These are phyloP conservation scores for Fimicolochytrium jonesii DNA, from an alignment of 192 early-diverging fungal species.

Conservation along the genomic window DNA sequence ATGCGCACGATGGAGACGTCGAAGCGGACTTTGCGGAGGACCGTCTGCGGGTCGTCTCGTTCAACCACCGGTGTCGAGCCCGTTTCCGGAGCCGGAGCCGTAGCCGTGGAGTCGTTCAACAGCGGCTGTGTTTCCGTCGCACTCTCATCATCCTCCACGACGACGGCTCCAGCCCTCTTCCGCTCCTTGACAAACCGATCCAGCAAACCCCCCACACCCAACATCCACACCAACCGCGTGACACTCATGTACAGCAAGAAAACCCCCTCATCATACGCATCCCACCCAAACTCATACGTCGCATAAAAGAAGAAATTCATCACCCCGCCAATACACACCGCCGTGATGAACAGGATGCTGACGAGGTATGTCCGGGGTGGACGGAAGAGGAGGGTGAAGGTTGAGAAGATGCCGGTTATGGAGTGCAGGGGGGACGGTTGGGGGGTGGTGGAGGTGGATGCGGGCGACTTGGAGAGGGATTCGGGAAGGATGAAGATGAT, in stretches of 20 bases:
- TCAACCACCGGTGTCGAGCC: neutral
- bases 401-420: neutral
- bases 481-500: constrained; percentile 38
- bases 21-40: constrained; percentile 5
- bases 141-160: neutral
- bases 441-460: constrained; percentile 1
- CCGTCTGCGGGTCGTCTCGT: neutral
- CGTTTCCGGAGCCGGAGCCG: neutral
- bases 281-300: constrained; percentile 40
- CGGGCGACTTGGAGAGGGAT: constrained; percentile 9
- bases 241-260: constrained; percentile 27
- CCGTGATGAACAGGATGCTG: constrained; percentile 19
- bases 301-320: constrained; percentile 41
- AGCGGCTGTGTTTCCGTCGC: neutral
- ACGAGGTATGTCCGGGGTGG: constrained; percentile 19
- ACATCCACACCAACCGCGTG: constrained; percentile 34
- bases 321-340: constrained; percentile 19
- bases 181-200: neutral
- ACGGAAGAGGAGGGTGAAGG: neutral
- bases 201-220: constrained; percentile 18
- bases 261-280: constrained; percentile 35
- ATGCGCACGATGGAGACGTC: constrained; percentile 15
- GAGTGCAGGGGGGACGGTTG: neutral
- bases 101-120: neutral
- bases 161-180: neutral